Evolutionary conservation across 2,329 filamentous ascomycete genomes (phyloP).

Genomic region (Verticillium tricorpus): DNA sequence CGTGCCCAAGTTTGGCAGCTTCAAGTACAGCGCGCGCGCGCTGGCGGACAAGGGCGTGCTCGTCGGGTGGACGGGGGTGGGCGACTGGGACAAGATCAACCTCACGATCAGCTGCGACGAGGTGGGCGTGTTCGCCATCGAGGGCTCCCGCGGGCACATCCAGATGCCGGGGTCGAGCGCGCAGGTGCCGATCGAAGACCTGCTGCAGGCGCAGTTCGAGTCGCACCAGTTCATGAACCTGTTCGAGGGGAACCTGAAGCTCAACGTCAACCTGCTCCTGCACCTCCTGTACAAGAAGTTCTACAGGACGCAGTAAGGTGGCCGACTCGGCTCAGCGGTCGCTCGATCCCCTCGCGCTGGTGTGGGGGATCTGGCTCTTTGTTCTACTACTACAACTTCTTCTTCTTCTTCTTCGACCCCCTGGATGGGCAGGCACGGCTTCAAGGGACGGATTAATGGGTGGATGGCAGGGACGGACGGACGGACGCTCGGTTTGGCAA

Average conservation of each 20-base stretch:
- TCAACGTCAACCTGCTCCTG: conserved; percentile 95
- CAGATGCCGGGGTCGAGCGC: conserved; percentile 93
- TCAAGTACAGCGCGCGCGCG: conserved; percentile 89
- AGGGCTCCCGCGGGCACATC: conserved; percentile 86
- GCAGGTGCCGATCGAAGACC: conserved; percentile 82
- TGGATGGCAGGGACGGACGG: not conserved
- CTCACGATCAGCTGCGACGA: conserved; percentile 92
- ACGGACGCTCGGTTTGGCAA: not conserved
- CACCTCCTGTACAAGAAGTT: conserved; percentile 99
- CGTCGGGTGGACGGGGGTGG: conserved; percentile 83
- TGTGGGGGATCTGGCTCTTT: not conserved
- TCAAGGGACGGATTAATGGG: not conserved
- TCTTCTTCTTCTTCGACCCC: not conserved
- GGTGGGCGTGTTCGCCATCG: conserved; percentile 89
- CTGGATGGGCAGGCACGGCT: not conserved
- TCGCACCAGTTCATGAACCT: conserved; percentile 94
- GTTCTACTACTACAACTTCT: not conserved
- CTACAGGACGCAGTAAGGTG: conserved; percentile 63
- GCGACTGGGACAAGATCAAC: conserved; percentile 87
- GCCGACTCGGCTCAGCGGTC: not conserved
- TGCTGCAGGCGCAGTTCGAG: conserved; percentile 95
- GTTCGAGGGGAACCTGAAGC: conserved; percentile 77
- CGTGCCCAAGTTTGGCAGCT: conserved; percentile 91
- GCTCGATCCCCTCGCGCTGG: not conserved
- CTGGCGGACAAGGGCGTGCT: conserved; percentile 92